phyloP scores from a whole-genome alignment of 441 rosid species.

The Metrosideros polymorpha region DNA sequence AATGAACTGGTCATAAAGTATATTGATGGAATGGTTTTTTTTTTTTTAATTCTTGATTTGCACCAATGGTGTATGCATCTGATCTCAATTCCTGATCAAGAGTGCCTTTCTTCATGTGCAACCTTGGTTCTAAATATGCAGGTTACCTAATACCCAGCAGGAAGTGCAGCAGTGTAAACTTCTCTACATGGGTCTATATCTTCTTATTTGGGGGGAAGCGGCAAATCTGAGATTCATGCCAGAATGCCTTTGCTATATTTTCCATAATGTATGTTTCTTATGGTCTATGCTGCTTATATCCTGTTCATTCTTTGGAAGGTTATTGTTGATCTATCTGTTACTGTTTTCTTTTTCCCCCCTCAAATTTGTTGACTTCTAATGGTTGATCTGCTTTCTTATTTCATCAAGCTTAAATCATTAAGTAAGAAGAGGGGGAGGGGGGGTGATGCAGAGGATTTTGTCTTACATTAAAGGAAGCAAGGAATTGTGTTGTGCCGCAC shows the following conservation, averaged over 20 bases:
- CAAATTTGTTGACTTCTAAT: neutral
- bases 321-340: neutral
- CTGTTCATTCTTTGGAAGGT: neutral
- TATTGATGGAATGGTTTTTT: neutral
- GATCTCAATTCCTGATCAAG: neutral
- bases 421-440: too few species aligned
- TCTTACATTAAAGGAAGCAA: neutral
- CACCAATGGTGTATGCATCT: neutral
- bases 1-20: neutral
- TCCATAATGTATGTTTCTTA: slow-evolving; percentile 74
- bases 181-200: slow-evolving; percentile 93
- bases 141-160: slow-evolving; percentile 99
- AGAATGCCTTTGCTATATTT: slow-evolving; percentile 94
- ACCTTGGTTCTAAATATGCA: slow-evolving; percentile 17
- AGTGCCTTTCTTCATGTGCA: neutral
- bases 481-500: too few species aligned
- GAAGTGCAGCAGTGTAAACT: slow-evolving; percentile 98
- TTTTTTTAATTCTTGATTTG: neutral
- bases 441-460: neutral
- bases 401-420: neutral
- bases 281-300: neutral
- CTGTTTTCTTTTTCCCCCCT: neutral
- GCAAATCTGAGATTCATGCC: slow-evolving; percentile 99
- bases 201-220: slow-evolving; percentile 98
- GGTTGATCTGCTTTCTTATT: neutral